Conservation (phyloP, 1,284 basidiomycete species). For the Leccinum fuscescens region DNA sequence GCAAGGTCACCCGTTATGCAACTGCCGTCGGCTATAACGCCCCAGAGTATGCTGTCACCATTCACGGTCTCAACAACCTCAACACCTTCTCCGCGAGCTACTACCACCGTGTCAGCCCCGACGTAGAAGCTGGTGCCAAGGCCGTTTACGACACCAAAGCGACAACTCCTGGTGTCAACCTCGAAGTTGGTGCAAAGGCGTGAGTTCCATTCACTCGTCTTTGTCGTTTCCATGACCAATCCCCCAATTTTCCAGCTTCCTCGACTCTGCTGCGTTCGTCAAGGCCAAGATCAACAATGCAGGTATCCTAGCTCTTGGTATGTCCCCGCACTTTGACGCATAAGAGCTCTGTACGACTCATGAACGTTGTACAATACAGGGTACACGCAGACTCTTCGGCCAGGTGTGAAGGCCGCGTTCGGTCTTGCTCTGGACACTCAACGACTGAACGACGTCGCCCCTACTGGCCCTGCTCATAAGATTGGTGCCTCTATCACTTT, state of each 20-base stretch:
- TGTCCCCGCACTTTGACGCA: slow-evolving; percentile 10
- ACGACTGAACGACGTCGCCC: slow-evolving; percentile 71
- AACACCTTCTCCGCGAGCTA: slow-evolving; percentile 94
- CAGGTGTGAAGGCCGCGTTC: slow-evolving; percentile 93
- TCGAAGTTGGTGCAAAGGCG: slow-evolving; percentile 98
- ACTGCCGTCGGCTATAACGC: slow-evolving; percentile 93
- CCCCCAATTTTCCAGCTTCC: slow-evolving; percentile 51
- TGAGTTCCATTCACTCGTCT: slow-evolving; percentile 39
- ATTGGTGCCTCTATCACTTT: slow-evolving; percentile 74
- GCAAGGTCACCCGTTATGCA: slow-evolving; percentile 90
- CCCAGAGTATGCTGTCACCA: slow-evolving; percentile 93
- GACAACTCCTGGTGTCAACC: slow-evolving; percentile 81
- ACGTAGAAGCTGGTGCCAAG: slow-evolving; percentile 98
- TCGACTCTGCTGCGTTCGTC: slow-evolving; percentile 88
- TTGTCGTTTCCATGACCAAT: not conserved
- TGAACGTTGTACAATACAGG: slow-evolving; percentile 38
- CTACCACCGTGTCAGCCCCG: slow-evolving; percentile 94
- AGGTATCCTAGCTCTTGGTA: slow-evolving; percentile 84
- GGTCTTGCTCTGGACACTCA: slow-evolving; percentile 91
- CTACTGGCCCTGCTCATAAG: slow-evolving; percentile 72
- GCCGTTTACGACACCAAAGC: slow-evolving; percentile 96
- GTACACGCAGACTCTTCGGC: slow-evolving; percentile 91
- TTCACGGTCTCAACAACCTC: slow-evolving; percentile 95
- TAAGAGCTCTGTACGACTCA: not conserved
- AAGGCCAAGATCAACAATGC: slow-evolving; percentile 99